Evolutionary conservation across 2,329 filamentous ascomycete genomes (phyloP).

Genomic region (Colletotrichum orbiculare): DNA sequence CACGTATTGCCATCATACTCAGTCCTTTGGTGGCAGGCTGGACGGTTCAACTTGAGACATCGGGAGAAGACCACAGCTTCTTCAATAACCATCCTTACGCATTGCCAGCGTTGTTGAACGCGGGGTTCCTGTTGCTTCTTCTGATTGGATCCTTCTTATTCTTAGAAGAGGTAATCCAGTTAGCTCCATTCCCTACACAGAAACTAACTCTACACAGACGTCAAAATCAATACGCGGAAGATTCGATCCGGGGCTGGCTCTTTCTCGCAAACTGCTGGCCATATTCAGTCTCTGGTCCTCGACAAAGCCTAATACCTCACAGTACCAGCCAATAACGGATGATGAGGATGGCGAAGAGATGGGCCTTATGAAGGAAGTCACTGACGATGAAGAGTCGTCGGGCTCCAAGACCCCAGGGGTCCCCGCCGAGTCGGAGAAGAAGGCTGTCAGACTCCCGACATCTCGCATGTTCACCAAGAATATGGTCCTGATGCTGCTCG

Average conservation of each 20-base stretch:
- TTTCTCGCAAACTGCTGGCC: neutral
- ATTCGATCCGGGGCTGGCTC: neutral
- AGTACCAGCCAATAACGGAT: neutral
- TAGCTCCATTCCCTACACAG: neutral
- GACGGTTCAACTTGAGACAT: neutral
- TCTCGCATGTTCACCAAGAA: constrained; percentile 4
- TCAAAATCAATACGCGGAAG: neutral
- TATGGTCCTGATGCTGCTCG: constrained; percentile 1
- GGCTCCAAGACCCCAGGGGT: neutral
- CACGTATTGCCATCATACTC: neutral
- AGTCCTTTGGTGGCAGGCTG: constrained; percentile 6
- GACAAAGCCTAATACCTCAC: neutral
- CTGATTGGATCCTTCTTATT: neutral
- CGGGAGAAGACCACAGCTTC: neutral
- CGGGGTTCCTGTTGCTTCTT: neutral
- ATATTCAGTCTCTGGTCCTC: neutral
- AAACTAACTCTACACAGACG: neutral
- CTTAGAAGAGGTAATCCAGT: constrained; percentile 8
- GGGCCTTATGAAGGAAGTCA: neutral
- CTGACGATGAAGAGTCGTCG: neutral
- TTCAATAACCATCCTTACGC: neutral
- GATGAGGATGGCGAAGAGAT: neutral
- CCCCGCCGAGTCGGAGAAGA: neutral
- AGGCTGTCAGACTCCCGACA: neutral
- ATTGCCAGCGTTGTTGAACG: neutral